These are phyloP conservation scores for Malassezia pachydermatis DNA, from an alignment of 1,284 basidiomycete genomes.

Conservation along the genomic window DNA sequence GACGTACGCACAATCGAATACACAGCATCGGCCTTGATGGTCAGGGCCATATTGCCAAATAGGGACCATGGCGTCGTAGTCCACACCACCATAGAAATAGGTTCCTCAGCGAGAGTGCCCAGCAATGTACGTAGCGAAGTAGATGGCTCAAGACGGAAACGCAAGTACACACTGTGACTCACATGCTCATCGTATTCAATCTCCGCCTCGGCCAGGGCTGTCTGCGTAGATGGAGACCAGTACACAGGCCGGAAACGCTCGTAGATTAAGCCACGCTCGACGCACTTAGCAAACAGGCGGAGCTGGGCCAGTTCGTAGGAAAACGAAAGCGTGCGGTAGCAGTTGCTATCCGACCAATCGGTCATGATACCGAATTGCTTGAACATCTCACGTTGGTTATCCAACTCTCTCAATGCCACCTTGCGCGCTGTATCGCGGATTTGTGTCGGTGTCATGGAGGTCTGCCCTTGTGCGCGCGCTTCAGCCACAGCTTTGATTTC, in stretches of 20 bases:
- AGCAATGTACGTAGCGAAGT: constrained; percentile 32
- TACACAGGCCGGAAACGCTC: constrained; percentile 81
- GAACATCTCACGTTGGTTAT: constrained; percentile 70
- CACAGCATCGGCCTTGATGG: constrained; percentile 63
- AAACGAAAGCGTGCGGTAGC: constrained; percentile 62
- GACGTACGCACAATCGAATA: constrained; percentile 58
- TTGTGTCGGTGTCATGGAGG: constrained; percentile 33
- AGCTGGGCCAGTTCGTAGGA: constrained; percentile 82
- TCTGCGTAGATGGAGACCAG: constrained; percentile 87
- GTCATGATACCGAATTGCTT: constrained; percentile 79
- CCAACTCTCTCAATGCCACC: constrained; percentile 68
- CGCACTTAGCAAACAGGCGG: constrained; percentile 76
- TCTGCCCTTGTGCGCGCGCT: constrained; percentile 56
- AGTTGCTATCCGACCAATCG: constrained; percentile 67
- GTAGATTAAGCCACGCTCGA: constrained; percentile 66
- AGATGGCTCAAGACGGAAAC: constrained; percentile 54
- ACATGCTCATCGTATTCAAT: constrained; percentile 80
- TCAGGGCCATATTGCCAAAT: constrained; percentile 89
- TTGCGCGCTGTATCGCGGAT: constrained; percentile 65
- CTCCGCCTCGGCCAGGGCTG: constrained; percentile 91
- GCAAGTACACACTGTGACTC: constrained; percentile 77
- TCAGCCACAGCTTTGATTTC: constrained; percentile 38
- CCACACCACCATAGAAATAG: constrained; percentile 62
- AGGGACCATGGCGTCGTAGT: constrained; percentile 98
- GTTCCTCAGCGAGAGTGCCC: constrained; percentile 49